A percentile compares a stretch with the other conserved stretches of the same genome.
These are phyloP conservation scores for Berberis thunbergii DNA, from an alignment of 164 flowering plant species.

Conservation along the genomic window DNA sequence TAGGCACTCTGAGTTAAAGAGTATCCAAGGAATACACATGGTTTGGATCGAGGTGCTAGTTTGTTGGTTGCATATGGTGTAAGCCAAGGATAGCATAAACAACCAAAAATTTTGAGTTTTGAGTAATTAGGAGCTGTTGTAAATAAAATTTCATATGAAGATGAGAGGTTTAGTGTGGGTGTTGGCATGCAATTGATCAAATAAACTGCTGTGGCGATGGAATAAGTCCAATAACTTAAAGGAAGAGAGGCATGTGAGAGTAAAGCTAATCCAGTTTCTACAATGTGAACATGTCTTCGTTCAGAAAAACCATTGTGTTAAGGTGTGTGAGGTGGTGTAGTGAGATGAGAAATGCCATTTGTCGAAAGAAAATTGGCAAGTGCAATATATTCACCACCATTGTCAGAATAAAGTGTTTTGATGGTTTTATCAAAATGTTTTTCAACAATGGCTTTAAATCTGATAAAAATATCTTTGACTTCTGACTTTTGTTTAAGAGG, in stretches of 20 bases:
- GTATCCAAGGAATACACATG: constrained; percentile 1
- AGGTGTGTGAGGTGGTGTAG: neutral
- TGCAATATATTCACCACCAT: neutral
- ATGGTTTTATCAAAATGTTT: neutral
- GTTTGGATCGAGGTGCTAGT: neutral
- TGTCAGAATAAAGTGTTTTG: neutral
- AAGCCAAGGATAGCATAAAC: constrained; percentile 4
- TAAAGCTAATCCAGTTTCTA: neutral
- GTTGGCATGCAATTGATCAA: neutral
- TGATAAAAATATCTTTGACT: neutral
- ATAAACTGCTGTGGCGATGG: neutral
- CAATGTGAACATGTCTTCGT: neutral
- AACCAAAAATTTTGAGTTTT: neutral
- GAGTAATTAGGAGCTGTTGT: neutral
- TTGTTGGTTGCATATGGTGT: neutral
- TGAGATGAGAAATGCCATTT: neutral
- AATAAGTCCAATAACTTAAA: neutral
- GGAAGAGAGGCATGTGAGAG: neutral
- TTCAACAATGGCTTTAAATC: neutral
- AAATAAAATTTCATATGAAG: neutral
- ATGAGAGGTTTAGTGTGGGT: neutral
- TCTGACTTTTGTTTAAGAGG: neutral
- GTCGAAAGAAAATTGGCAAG: neutral
- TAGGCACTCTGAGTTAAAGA: neutral
- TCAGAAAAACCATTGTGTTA: neutral